Evolutionary conservation across 2,329 filamentous ascomycete species (phyloP), one percentile per base, ranked within the genome.

Genomic region (Lanzia echinophila): DNA sequence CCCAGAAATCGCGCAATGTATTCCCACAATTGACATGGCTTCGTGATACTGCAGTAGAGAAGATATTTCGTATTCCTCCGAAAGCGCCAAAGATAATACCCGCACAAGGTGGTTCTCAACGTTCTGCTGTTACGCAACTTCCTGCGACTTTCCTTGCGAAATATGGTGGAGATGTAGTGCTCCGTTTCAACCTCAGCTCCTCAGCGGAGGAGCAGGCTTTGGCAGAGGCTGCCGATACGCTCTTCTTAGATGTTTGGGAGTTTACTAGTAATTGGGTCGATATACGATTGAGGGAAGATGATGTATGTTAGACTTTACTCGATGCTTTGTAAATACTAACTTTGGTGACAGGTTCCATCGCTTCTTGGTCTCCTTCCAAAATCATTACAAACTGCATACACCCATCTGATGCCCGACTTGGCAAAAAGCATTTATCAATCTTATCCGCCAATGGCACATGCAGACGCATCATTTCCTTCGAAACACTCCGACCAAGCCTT

Each of bases 241-340:
- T 96, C 22, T 86, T 94, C 63, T 75, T 97, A 41, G 94, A 99
- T 67, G 81, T 97, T 1, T 99, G 94, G 94, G 86, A 88, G 20
- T 90, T 88, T 62, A 87, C 85, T 6, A 76, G 83, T 17, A 80
- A 88, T 56, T 94, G 87, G 75, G 88, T 94, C 24, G 94, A 99
- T 68, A 84, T 97, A 50, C 79, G 89, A 41, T 71, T 97, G 47
- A 80, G 85, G 50, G 83, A 87, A 66, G 82, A 89, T 62, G 83
- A 89, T 60, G 82, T 96, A 66, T 62, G 77, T 72, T 41, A 34
- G 28, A 33, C 11, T 20, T n/a, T 31, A 10, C 32, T 36, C 20
- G 24, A 33, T 50, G 33, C 17, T 53, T 17, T 17, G 3, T 17
- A 24, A 44, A 44, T 56, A 32, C 58, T 63, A 45, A 60, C 51